A percentile compares a stretch with the other conserved stretches of the same genome.
Evolutionary conservation across 2,329 filamentous ascomycete genomes (phyloP).

Genomic region (Aspergillus transmontanensis): DNA sequence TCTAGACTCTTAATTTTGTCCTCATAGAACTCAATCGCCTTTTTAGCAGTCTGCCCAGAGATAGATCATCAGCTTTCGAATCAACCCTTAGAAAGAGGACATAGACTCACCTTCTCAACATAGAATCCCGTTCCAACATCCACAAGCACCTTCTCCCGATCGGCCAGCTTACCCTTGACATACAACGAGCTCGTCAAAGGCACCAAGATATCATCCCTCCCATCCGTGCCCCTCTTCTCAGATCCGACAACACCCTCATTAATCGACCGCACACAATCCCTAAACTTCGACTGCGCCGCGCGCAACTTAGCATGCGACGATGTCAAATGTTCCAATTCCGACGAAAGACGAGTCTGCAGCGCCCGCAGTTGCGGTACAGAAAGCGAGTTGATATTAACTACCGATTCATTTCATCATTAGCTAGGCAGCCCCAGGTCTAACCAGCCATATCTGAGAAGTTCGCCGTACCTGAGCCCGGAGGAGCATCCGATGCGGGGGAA

Average conservation of each 20-base stretch:
- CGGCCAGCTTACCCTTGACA: conserved; percentile 78
- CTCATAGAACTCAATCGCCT: conserved; percentile 69
- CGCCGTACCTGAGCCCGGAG: conserved; percentile 23
- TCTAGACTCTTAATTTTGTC: conserved; percentile 68
- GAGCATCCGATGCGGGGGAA: conserved; percentile 29
- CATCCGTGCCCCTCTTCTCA: conserved; percentile 36
- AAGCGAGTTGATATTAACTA: conserved; percentile 73
- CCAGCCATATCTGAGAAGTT: no score
- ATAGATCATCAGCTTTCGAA: conserved; percentile 10
- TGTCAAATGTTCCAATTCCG: conserved; percentile 93
- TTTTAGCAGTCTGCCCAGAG: conserved; percentile 52
- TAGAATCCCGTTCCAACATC: conserved; percentile 94
- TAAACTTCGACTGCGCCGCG: conserved; percentile 87
- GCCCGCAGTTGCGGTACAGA: conserved; percentile 82
- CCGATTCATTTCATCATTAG: neutral
- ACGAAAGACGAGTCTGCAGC: conserved; percentile 94
- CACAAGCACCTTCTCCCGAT: conserved; percentile 77
- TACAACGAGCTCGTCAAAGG: conserved; percentile 94
- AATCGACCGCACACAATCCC: conserved; percentile 83
- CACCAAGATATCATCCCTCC: conserved; percentile 69
- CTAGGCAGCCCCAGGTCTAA: no score
- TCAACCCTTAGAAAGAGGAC: neutral
- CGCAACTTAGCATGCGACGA: conserved; percentile 87
- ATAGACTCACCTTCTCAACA: conserved; percentile 74
- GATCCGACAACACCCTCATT: conserved; percentile 55